phyloP scores from a whole-genome alignment of 768 basidiomycete genomes.

The Pholiota molesta region DNA sequence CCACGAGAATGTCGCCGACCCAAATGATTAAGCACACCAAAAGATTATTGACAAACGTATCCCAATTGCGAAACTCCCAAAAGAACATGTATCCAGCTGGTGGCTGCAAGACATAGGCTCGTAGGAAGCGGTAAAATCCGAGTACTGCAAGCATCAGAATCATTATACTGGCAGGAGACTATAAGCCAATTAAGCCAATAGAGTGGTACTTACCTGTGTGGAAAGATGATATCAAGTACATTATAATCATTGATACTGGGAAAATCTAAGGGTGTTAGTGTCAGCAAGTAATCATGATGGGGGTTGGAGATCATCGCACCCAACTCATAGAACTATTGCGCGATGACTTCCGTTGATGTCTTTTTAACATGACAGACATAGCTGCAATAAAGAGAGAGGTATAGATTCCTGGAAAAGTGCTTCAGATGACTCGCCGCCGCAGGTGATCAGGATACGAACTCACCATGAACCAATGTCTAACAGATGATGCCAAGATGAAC shows the following conservation, averaged over 20 bases:
- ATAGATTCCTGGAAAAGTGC: conserved; percentile 13
- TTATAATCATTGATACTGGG: conserved; percentile 23
- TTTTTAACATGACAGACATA: conserved; percentile 13
- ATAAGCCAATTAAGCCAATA: neutral
- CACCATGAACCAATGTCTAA: conserved; percentile 12
- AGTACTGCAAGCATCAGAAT: conserved; percentile 6
- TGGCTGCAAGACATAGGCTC: conserved; percentile 19
- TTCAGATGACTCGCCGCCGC: neutral
- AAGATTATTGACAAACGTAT: conserved; percentile 23
- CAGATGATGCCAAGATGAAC: neutral
- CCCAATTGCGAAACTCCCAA: conserved; percentile 23
- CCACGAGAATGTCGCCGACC: conserved; percentile 28
- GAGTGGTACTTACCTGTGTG: conserved; percentile 26
- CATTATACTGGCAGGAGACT: neutral
- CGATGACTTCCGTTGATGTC: neutral
- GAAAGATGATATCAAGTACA: conserved; percentile 28
- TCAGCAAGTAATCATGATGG: neutral
- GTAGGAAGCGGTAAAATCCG: conserved; percentile 22
- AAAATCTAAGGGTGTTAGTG: conserved; percentile 22
- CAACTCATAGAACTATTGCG: neutral
- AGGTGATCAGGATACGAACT: neutral
- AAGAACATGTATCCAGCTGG: conserved; percentile 18
- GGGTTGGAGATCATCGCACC: neutral
- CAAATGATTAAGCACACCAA: conserved; percentile 25
- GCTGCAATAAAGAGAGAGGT: conserved; percentile 17